These are phyloP conservation scores for Noccaea bulbosa DNA, from an alignment of 345 rosid species.

Conservation along the genomic window DNA sequence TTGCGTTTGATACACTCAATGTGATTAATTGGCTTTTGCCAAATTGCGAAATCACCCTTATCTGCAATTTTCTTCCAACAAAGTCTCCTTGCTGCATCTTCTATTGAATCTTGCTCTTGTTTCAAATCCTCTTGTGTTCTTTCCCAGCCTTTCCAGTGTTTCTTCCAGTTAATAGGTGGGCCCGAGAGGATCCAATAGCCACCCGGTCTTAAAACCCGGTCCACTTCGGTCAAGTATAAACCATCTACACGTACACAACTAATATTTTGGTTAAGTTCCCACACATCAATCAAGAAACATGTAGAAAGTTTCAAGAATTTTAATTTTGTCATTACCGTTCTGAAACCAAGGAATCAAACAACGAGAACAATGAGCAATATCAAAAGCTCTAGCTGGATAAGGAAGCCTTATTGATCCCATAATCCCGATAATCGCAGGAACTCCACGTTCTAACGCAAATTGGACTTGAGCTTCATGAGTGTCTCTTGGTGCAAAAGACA, in stretches of 20 bases:
- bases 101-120: slow-evolving; percentile 87
- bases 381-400: slow-evolving; percentile 94
- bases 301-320: too few species aligned
- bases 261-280: slow-evolving; percentile 55
- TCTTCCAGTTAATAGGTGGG: slow-evolving; percentile 91
- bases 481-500: slow-evolving; percentile 98
- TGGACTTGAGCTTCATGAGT: slow-evolving; percentile 98
- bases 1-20: slow-evolving; percentile 63
- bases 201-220: slow-evolving; percentile 87
- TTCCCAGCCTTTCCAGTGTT: slow-evolving; percentile 94
- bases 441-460: slow-evolving; percentile 95
- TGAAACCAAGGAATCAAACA: slow-evolving; percentile 89
- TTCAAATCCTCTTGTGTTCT: slow-evolving; percentile 80
- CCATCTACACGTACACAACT: slow-evolving; percentile 60
- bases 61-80: slow-evolving; percentile 96
- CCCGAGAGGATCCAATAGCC: slow-evolving; percentile 97
- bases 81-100: slow-evolving; percentile 65
- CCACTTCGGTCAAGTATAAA: slow-evolving; percentile 81
- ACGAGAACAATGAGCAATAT: slow-evolving; percentile 96
- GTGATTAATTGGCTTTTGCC: slow-evolving; percentile 90
- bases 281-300: slow-evolving; percentile 49
- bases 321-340: slow-evolving; percentile 51
- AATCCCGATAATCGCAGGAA: slow-evolving; percentile 90
- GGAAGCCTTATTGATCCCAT: slow-evolving; percentile 89
- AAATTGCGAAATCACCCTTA: slow-evolving; percentile 68